Evolutionary conservation across 352 stramenopile species (phyloP).

Genomic region (Globisporangium cystogenes): DNA sequence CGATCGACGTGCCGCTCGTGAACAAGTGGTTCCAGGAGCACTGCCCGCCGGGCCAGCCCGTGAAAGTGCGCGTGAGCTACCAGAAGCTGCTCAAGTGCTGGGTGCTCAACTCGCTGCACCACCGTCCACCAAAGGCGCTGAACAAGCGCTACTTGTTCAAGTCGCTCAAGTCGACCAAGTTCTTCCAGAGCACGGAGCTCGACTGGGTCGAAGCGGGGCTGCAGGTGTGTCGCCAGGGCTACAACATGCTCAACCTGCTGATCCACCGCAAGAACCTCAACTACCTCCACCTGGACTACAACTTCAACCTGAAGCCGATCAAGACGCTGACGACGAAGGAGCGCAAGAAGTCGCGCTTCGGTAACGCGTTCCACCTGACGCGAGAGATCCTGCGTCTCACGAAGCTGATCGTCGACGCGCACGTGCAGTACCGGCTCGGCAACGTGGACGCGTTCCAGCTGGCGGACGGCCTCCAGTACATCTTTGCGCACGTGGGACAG

Average conservation of each 20-base stretch:
- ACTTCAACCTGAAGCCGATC: constrained; percentile 99
- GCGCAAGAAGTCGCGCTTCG: constrained; percentile 98
- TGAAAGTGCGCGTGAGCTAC: constrained; percentile 99
- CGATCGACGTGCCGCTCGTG: constrained; percentile 98
- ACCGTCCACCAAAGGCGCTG: constrained; percentile 89
- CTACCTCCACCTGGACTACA: constrained; percentile 99
- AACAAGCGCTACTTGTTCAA: constrained; percentile 99
- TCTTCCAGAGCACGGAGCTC: constrained; percentile 99
- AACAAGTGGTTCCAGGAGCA: constrained; percentile 99
- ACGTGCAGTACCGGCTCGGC: constrained; percentile 99
- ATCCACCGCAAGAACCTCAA: constrained; percentile 99
- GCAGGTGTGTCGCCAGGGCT: constrained; percentile 97
- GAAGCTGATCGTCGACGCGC: constrained; percentile 99
- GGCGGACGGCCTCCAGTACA: constrained; percentile 99
- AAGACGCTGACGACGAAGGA: constrained; percentile 99
- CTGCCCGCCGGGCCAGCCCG: constrained; percentile 96
- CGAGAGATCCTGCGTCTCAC: constrained; percentile 98
- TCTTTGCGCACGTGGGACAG: constrained; percentile 99
- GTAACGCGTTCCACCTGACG: constrained; percentile 95
- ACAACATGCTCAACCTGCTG: constrained; percentile 99
- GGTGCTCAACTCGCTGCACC: constrained; percentile 98
- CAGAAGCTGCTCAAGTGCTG: constrained; percentile 99
- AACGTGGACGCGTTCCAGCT: constrained; percentile 99
- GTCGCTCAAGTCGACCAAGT: constrained; percentile 99
- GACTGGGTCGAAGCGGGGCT: constrained; percentile 99